Evolutionary conservation across 495 filamentous ascomycete genomes (phyloP).

Genomic region (Parmelia sp.): DNA sequence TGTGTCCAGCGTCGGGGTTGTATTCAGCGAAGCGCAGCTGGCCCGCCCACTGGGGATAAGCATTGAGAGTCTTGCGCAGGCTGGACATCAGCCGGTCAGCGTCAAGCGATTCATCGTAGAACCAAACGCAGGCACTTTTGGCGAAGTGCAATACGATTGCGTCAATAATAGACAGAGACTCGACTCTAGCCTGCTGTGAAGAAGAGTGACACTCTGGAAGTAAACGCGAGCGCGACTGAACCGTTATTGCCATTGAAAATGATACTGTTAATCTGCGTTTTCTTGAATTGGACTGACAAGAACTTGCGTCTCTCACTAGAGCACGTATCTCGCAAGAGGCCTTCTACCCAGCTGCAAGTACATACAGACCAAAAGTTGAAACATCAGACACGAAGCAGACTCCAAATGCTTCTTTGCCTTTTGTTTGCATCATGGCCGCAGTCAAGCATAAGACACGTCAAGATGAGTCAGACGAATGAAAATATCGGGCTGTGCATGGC

Average conservation of each 20-base stretch:
- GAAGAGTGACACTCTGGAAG: not conserved
- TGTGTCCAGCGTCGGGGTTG: slow-evolving; percentile 15
- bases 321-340: not conserved
- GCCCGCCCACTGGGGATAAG: slow-evolving; percentile 35
- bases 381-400: not conserved
- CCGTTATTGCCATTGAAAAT: not conserved
- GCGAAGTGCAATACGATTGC: not conserved
- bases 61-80: slow-evolving; percentile 27
- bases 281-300: not conserved
- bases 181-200: not conserved
- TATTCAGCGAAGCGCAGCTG: slow-evolving; percentile 25
- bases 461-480: not conserved
- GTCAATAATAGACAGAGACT: not conserved
- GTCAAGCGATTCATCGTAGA: not conserved
- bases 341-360: not conserved
- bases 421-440: not conserved
- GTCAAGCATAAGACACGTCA: not conserved
- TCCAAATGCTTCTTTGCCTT: not conserved
- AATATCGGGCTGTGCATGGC: not conserved
- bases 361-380: not conserved
- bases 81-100: not conserved
- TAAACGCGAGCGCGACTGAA: not conserved
- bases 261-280: not conserved
- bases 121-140: not conserved
- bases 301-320: not conserved